These are phyloP conservation scores for Trichoderma endophyticum DNA, from an alignment of 2,329 filamentous ascomycete species.

Conservation along the genomic window DNA sequence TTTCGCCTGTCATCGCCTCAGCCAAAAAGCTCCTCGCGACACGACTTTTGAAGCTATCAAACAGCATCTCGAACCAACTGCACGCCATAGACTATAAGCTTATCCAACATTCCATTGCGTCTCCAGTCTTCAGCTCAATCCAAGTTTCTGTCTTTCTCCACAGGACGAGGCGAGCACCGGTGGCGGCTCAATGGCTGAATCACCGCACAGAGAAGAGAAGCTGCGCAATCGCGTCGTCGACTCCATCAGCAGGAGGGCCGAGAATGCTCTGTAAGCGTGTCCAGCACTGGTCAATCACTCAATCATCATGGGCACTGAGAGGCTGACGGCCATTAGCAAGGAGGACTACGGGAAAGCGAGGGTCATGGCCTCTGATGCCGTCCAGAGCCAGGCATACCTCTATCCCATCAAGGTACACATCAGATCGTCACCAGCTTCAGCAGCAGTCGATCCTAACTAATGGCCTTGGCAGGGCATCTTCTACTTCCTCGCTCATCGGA, in stretches of 20 bases:
- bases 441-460: neutral
- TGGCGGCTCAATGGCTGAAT: constrained; percentile 20
- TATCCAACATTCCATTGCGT: neutral
- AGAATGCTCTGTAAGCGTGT: constrained; percentile 46
- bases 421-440: neutral
- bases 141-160: neutral
- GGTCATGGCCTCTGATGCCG: constrained; percentile 63
- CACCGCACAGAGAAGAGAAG: constrained; percentile 18
- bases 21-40: neutral
- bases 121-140: neutral
- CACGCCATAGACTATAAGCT: neutral
- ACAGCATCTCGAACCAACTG: neutral
- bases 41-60: neutral
- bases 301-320: neutral
- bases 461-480: constrained; percentile 50
- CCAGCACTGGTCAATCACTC: neutral
- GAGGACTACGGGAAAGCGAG: constrained; percentile 70
- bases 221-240: constrained; percentile 35
- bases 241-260: constrained; percentile 44
- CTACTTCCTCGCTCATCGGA: constrained; percentile 55
- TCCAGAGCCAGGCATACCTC: constrained; percentile 73
- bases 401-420: constrained; percentile 70
- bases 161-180: neutral
- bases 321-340: constrained; percentile 39
- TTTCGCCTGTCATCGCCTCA: neutral